These are phyloP conservation scores for Hymenoscyphus occultus DNA, from an alignment of 2,329 filamentous ascomycete species.

Conservation along the genomic window DNA sequence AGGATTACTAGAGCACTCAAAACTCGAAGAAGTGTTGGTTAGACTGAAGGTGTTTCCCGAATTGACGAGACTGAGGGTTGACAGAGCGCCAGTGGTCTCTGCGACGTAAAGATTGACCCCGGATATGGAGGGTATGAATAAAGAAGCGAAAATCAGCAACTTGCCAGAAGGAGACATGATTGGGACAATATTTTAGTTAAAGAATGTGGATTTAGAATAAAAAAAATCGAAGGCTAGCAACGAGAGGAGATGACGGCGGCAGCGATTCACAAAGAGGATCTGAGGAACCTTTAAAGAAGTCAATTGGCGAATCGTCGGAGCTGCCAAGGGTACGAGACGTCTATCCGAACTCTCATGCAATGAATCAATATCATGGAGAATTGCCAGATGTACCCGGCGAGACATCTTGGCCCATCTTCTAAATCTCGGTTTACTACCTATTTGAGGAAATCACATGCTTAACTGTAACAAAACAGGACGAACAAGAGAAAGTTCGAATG, in stretches of 20 bases:
- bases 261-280: background rate
- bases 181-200: background rate
- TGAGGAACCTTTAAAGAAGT: too few relatives aligned
- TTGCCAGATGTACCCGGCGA: too few relatives aligned
- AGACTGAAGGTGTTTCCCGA: conserved; percentile 13
- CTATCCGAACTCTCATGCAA: too few relatives aligned
- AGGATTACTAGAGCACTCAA: conserved; percentile 15
- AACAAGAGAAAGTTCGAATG: too few relatives aligned
- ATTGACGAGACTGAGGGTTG: conserved; percentile 14
- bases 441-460: too few relatives aligned
- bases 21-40: conserved; percentile 5
- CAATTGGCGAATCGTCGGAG: too few relatives aligned
- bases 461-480: too few relatives aligned
- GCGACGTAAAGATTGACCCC: conserved; percentile 2
- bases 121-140: background rate
- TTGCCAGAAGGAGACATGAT: background rate
- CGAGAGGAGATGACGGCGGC: background rate
- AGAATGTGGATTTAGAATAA: background rate
- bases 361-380: too few relatives aligned
- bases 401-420: too few relatives aligned
- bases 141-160: background rate
- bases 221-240: background rate
- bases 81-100: conserved; percentile 3
- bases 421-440: too few relatives aligned
- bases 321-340: too few relatives aligned